Evolutionary conservation across 2,329 filamentous ascomycete species (phyloP).

Genomic region (Monosporascus sp.): DNA sequence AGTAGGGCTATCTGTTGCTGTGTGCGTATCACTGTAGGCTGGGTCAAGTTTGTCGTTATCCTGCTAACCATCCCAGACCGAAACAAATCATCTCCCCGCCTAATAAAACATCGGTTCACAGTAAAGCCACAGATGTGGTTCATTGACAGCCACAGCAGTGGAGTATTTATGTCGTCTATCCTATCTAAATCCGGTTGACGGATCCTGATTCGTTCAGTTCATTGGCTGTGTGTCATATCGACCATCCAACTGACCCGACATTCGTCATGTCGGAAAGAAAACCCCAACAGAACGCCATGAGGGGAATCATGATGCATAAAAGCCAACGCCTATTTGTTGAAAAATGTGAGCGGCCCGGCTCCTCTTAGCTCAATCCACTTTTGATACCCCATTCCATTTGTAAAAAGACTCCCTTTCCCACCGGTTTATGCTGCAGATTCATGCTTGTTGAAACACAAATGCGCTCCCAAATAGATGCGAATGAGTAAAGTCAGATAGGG

Average conservation of each 20-base stretch:
- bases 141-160: neutral
- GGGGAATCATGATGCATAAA: conserved; percentile 34
- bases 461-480: conserved; percentile 4
- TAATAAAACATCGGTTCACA: too few species aligned
- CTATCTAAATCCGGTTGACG: conserved; percentile 29
- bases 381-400: conserved; percentile 20
- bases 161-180: conserved; percentile 13
- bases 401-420: conserved; percentile 16
- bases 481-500: conserved; percentile 3
- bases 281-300: conserved; percentile 30
- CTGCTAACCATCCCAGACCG: too few species aligned
- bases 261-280: conserved; percentile 14
- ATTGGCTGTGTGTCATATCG: conserved; percentile 19
- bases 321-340: conserved; percentile 35
- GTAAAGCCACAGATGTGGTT: too few species aligned
- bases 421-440: conserved; percentile 26
- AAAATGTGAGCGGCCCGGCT: conserved; percentile 30
- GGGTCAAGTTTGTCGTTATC: too few species aligned
- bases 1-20: too few species aligned
- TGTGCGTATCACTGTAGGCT: too few species aligned
- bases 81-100: too few species aligned
- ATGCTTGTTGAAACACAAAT: conserved; percentile 29
- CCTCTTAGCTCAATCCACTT: conserved; percentile 18
- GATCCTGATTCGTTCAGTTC: conserved; percentile 16
- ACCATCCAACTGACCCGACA: conserved; percentile 9